Base-by-base conservation (phyloP, 371 early-diverging fungal genomes). In the Actinomucor elegans region DNA sequence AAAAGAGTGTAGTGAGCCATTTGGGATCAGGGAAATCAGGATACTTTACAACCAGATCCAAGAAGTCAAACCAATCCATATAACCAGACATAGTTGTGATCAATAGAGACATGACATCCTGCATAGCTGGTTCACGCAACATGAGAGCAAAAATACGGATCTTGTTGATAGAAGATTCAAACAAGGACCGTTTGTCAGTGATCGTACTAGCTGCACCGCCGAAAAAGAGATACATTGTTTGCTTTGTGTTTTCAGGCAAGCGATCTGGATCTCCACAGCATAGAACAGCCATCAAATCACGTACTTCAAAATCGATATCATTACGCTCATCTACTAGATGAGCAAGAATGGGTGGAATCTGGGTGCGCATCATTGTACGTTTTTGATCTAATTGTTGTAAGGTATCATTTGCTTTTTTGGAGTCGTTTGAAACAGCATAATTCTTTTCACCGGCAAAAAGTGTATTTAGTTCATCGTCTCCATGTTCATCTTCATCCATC, bases 61-160 rank as follows among this genome's bases (percentile, higher is more conserved):
- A 23, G 28, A 63, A 54, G 10, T 53, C 47, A 29, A 41, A 49
- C 54, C 55, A 63, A 6, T 52, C 69, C 17, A 70, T 52, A n/a
- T 36, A 37, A 4, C 47, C 34, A 5, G 64, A 50, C 43, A 80
- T 55, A 40, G 71, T 61, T 6, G 65, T 57, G 7, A 63, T 58
- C 41, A 58, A 43, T 7, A 50, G 34, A 1, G 49, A 21, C 32
- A 50, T 40, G 11, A 54, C 49, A 1, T 45, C 51, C 47, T 85
- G 84, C 35, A 79, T 73, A 17, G 51, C 34, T 4, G 61, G 58
- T 27, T 89, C 90, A 34, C 67, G 73, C 12, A 84, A 62, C 45
- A 88, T 57, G 2, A 88, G 61, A 1, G 88, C 85, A 47, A 87
- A 61, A 14, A 89, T 64, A 11, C 87, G 80, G 11, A 87, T 59